Evolutionary conservation across 2,329 filamentous ascomycete species (phyloP), one percentile per base, ranked within the genome.

Genomic region (Zasmidium citrigriseum): DNA sequence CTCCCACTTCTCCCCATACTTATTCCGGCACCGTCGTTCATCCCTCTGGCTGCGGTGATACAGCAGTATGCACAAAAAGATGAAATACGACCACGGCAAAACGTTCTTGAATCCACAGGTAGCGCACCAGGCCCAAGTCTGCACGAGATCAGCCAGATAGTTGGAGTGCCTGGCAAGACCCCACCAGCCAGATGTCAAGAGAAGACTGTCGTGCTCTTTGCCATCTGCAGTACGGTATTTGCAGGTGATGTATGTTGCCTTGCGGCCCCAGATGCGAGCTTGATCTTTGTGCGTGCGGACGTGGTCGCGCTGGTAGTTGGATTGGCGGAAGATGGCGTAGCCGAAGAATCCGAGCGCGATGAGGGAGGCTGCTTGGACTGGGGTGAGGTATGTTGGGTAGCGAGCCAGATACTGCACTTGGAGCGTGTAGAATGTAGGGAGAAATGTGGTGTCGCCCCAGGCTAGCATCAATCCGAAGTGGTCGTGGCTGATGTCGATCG

Each of bases 381-480:
- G 45, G 44, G 57, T 54, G 10, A 65, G 38, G 44, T 63, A 56
- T 18, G 57, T 63, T 27, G 63, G 63, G 52, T 65, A 63, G 18
- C 63, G 60, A 41, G 60, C 60, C n/a, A 65, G 47, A 46, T 63
- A 65, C 38, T 65, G 63, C 4, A 58, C 60, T 53, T 63, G 63
- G 29, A 65, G 38, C 22, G 63, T 65, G 48, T 65, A 65, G 55
- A 64, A 63, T 9, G 61, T 58, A 4, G 63, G 63, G 14, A 65
- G 25, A 52, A 63, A 65, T 18, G 58, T 65, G 18, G 61, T 61
- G 23, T 63, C 61, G 29, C 63, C 63, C 63, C 63, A 65, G 4
- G 63, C 61, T 2, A 65, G 55, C 61, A 63, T 63, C 52, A 65
- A 63, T n/a, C 63, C 63, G 46, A 65, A 65, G 22, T 65, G 63